These are phyloP conservation scores for Bullera alba DNA, from an alignment of 768 basidiomycete genomes.

Conservation along the genomic window DNA sequence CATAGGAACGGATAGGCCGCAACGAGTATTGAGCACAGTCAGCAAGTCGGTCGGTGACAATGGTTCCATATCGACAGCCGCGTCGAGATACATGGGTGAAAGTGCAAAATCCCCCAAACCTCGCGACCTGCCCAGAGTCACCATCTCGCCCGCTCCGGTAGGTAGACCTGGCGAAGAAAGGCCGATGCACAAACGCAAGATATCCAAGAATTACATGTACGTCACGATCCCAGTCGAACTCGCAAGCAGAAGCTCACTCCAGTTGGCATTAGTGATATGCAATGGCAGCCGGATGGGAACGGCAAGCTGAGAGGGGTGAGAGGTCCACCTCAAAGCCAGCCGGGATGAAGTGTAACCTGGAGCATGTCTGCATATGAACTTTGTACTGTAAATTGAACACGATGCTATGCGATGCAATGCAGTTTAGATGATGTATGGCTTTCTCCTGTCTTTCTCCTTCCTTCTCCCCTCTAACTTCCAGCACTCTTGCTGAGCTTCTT, in stretches of 20 bases:
- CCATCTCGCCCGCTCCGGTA: not conserved
- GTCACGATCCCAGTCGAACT: no score
- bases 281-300: constrained; percentile 37
- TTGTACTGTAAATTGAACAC: no score
- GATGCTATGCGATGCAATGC: no score
- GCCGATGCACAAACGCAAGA: constrained; percentile 38
- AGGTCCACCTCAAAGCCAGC: no score
- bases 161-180: constrained; percentile 8
- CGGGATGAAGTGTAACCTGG: no score
- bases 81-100: not conserved
- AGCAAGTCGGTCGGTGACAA: constrained; percentile 12
- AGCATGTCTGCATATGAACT: no score
- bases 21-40: constrained; percentile 1
- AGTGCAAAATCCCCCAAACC: not conserved
- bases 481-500: no score
- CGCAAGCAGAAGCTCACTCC: no score
- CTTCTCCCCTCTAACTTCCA: no score
- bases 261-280: constrained; percentile 30
- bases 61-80: not conserved
- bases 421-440: no score
- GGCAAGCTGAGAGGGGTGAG: constrained; percentile 22
- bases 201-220: constrained; percentile 38
- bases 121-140: no score
- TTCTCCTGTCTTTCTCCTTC: no score
- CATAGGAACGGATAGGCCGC: not conserved